Evolutionary conservation across 1,284 basidiomycete genomes (phyloP).

Genomic region (Agaricales sp.): DNA sequence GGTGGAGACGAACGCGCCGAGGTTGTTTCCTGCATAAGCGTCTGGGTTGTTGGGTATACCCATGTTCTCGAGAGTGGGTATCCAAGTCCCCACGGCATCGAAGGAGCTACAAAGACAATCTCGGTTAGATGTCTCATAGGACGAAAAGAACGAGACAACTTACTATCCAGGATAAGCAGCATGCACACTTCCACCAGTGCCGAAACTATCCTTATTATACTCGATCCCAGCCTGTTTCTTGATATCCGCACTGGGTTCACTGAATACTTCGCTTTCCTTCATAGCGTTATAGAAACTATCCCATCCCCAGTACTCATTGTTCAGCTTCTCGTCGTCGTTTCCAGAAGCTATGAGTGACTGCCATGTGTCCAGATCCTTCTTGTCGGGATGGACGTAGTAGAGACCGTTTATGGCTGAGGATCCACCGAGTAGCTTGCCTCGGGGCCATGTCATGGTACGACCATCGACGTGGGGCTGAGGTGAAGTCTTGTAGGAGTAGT

Average conservation of each 20-base stretch:
- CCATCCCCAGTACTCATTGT: constrained; percentile 37
- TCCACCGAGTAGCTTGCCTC: constrained; percentile 63
- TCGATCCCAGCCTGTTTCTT: constrained; percentile 26
- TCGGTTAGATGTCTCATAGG: neutral
- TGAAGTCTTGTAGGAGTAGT: constrained; percentile 48
- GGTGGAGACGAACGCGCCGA: constrained; percentile 48
- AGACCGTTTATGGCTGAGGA: constrained; percentile 65
- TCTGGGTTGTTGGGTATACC: constrained; percentile 33
- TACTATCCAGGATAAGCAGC: constrained; percentile 41
- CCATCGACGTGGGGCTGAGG: constrained; percentile 29
- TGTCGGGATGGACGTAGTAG: constrained; percentile 48
- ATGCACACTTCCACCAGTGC: constrained; percentile 35
- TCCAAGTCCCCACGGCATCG: constrained; percentile 42
- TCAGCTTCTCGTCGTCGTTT: constrained; percentile 13
- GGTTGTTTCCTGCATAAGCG: constrained; percentile 36
- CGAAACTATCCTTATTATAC: constrained; percentile 30
- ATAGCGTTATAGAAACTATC: constrained; percentile 36
- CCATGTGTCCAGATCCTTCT: constrained; percentile 48
- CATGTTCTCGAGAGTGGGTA: constrained; percentile 29
- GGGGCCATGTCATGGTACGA: constrained; percentile 31
- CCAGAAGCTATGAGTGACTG: constrained; percentile 27
- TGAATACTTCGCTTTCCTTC: constrained; percentile 42
- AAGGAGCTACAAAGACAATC: constrained; percentile 26
- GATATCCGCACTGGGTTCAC: constrained; percentile 25
- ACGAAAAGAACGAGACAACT: constrained; percentile 14